Percentiles rank a stretch among this genome's conserved stretches.
Conservation (phyloP, 192 early-diverging fungal species). For the Phycomyces blakesleeanus region DNA sequence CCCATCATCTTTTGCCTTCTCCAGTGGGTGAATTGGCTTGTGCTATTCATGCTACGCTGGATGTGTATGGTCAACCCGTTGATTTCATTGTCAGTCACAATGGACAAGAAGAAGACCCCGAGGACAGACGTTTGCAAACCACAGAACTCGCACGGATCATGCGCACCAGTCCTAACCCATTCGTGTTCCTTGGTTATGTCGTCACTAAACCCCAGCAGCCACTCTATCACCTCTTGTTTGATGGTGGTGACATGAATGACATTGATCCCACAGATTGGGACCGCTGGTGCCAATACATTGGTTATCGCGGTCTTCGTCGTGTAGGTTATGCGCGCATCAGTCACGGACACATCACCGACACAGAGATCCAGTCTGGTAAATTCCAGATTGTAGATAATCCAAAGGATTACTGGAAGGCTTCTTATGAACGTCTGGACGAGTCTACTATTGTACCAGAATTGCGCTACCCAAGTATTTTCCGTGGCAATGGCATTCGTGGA, state of each 20-base stretch:
- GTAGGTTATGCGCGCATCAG: constrained; percentile 72
- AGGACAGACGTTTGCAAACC: constrained; percentile 73
- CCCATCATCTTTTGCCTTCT: constrained; percentile 74
- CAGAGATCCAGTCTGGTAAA: constrained; percentile 79
- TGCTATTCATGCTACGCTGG: constrained; percentile 82
- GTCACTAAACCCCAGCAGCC: constrained; percentile 66
- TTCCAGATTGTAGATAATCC: constrained; percentile 57
- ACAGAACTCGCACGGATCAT: constrained; percentile 75
- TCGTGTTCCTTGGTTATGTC: constrained; percentile 79
- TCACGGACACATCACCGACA: constrained; percentile 79
- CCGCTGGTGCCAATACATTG: constrained; percentile 84
- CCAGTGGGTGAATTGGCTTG: constrained; percentile 80
- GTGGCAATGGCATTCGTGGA: constrained; percentile 63
- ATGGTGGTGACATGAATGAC: constrained; percentile 67
- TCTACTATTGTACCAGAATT: constrained; percentile 44
- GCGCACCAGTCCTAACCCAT: constrained; percentile 67
- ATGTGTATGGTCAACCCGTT: constrained; percentile 73
- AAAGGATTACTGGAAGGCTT: constrained; percentile 41
- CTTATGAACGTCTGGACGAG: constrained; percentile 57
- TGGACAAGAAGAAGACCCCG: constrained; percentile 74
- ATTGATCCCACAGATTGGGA: constrained; percentile 72
- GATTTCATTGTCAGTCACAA: constrained; percentile 83
- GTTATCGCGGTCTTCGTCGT: constrained; percentile 71
- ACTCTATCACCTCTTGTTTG: constrained; percentile 61
- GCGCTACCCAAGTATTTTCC: constrained; percentile 67